Evolutionary conservation across 2,329 filamentous ascomycete species (phyloP).

Genomic region (Fusarium mangiferae): DNA sequence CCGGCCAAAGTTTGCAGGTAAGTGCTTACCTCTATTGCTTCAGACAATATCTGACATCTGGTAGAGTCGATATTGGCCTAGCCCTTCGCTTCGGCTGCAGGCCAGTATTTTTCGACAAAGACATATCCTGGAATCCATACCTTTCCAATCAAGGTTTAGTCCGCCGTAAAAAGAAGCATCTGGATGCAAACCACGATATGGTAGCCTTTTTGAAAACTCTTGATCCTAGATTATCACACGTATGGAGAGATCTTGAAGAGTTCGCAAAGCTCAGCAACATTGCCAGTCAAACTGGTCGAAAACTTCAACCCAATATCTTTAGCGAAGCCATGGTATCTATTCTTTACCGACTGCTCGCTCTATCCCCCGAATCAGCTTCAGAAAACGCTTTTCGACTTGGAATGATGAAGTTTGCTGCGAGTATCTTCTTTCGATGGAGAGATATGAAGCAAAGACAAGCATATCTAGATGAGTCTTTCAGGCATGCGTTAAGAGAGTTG

Average conservation of each 20-base stretch:
- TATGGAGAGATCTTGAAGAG: slow-evolving; percentile 26
- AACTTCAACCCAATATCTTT: slow-evolving; percentile 27
- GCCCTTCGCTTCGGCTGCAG: slow-evolving; percentile 20
- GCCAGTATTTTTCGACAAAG: slow-evolving; percentile 19
- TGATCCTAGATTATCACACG: slow-evolving; percentile 18
- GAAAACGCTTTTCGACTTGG: slow-evolving; percentile 22
- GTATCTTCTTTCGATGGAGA: slow-evolving; percentile 33
- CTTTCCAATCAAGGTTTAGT: slow-evolving; percentile 2
- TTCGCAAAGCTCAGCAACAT: slow-evolving; percentile 32
- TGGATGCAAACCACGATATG: neutral
- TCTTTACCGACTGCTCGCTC: slow-evolving; percentile 27
- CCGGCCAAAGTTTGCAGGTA: slow-evolving; percentile 39
- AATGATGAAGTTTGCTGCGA: slow-evolving; percentile 16
- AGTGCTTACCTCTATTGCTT: accelerated
- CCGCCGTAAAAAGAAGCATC: neutral
- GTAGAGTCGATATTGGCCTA: slow-evolving; percentile 29
- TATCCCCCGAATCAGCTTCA: neutral
- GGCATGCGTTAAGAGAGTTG: neutral
- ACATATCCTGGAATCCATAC: slow-evolving; percentile 32
- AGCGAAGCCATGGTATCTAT: slow-evolving; percentile 34
- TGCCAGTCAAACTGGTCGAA: slow-evolving; percentile 28
- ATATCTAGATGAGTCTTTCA: slow-evolving; percentile 2
- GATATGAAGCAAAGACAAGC: slow-evolving; percentile 28
- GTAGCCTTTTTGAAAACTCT: neutral
- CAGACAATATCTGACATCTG: accelerated